These are phyloP conservation scores for Didymella lethalis DNA, from an alignment of 2,329 filamentous ascomycete species.

Conservation along the genomic window DNA sequence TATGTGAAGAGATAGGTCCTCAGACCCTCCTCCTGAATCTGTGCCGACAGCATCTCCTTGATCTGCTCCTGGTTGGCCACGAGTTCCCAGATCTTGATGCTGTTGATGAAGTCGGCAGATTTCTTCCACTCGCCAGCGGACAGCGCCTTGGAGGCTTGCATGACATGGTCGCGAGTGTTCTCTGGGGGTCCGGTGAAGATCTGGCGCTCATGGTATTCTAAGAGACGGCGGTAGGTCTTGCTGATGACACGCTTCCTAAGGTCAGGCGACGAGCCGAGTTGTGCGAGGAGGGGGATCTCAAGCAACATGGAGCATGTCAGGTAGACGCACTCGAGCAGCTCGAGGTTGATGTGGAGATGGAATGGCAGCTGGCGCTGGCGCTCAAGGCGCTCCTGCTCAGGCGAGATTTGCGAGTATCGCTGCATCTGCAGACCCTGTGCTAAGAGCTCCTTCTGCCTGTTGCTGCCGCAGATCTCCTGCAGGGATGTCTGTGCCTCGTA, in stretches of 20 bases:
- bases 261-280: conserved; percentile 95
- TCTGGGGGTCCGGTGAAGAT: conserved; percentile 98
- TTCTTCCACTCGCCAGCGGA: conserved; percentile 99
- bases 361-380: conserved; percentile 97
- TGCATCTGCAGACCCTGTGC: conserved; percentile 99
- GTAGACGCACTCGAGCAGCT: conserved; percentile 97
- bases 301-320: conserved; percentile 99
- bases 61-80: conserved; percentile 93
- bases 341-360: conserved; percentile 99
- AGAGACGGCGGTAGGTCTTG: conserved; percentile 98
- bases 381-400: conserved; percentile 96
- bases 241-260: conserved; percentile 97
- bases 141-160: conserved; percentile 97
- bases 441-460: conserved; percentile 95
- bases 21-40: conserved; percentile 98
- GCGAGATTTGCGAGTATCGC: conserved; percentile 92
- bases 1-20: conserved; percentile 99
- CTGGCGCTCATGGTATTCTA: conserved; percentile 99
- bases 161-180: conserved; percentile 98
- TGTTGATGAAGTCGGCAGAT: conserved; percentile 89
- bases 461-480: conserved; percentile 97
- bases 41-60: conserved; percentile 95
- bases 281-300: conserved; percentile 95
- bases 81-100: conserved; percentile 99
- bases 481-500: conserved; percentile 98